phyloP scores from a whole-genome alignment of 306 rosid genomes.

The apple (Malus domestica) region ASM211411v1 NC_041803.1:36336001-36336500 shows the following conservation, averaged over 20 bases:
- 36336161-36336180: neutral
- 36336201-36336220: conserved; percentile 45
- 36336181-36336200: neutral
- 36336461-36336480: conserved; percentile 39
- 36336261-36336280: conserved; percentile 69
- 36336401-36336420: conserved; percentile 75
- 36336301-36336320: too few relatives aligned
- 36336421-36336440: conserved; percentile 62
- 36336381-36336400: conserved; percentile 27
- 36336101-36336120: too few relatives aligned
- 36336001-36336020: conserved; percentile 86
- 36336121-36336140: too few relatives aligned
- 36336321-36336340: too few relatives aligned
- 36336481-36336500: conserved; percentile 39
- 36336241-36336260: conserved; percentile 78
- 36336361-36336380: neutral
- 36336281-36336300: neutral
- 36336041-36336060: neutral
- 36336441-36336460: conserved; percentile 37
- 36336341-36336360: neutral
- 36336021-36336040: conserved; percentile 77
- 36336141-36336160: too few relatives aligned
- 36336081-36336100: too few relatives aligned
- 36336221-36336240: conserved; percentile 82
- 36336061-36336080: too few relatives aligned